Evolutionary conservation across 2,329 filamentous ascomycete genomes (phyloP).

Genomic region (Dactylonectria macrodidyma): DNA sequence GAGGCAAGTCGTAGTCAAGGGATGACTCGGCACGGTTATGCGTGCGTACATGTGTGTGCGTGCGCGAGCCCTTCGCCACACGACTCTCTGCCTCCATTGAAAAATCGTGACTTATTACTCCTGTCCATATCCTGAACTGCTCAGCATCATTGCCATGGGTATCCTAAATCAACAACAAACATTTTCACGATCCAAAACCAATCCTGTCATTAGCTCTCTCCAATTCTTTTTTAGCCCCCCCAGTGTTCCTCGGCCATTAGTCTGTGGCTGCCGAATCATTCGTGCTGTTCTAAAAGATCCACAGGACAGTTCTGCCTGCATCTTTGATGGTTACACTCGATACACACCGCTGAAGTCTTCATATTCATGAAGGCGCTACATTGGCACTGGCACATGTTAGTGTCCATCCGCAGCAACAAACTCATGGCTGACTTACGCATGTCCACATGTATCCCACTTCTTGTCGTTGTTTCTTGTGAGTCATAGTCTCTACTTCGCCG

Average conservation of each 20-base stretch:
- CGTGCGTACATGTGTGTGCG: background rate
- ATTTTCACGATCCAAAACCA: conserved; percentile 6
- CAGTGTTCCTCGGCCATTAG: background rate
- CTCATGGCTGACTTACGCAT: conserved; percentile 47
- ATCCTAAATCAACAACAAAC: conserved; percentile 22
- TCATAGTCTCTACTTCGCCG: conserved; percentile 12
- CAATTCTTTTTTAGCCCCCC: background rate
- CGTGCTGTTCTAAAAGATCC: background rate
- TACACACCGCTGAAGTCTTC: conserved; percentile 24
- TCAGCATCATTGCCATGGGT: conserved; percentile 17
- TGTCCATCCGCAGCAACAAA: background rate
- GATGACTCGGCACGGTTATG: conserved; percentile 3
- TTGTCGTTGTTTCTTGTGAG: conserved; percentile 29
- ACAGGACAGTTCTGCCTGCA: conserved; percentile 9
- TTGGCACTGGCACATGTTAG: conserved; percentile 40
- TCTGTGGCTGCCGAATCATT: background rate
- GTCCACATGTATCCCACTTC: conserved; percentile 47
- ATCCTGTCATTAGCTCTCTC: background rate
- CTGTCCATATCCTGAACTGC: background rate
- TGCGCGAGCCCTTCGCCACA: background rate
- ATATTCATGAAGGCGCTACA: conserved; percentile 35
- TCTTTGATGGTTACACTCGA: conserved; percentile 16
- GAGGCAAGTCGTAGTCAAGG: background rate
- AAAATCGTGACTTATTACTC: background rate
- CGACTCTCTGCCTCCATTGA: background rate